Percentiles rank a stretch among this genome's conserved stretches.
Conservation (phyloP, 2,329 filamentous ascomycete species). For the Magnaporthiopsis poae region DNA sequence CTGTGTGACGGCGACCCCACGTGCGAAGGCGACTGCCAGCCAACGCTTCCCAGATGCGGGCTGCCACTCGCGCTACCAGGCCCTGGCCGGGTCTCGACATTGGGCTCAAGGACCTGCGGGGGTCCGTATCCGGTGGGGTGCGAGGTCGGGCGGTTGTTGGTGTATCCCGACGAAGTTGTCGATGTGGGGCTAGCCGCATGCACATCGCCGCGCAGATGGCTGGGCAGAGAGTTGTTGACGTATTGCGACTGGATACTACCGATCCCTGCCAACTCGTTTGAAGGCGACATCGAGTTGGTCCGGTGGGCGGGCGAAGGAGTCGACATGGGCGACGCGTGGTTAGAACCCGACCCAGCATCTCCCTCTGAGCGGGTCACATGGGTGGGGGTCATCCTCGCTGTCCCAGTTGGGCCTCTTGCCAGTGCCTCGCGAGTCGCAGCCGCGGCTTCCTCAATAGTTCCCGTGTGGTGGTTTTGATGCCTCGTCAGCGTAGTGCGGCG, state of each 20-base stretch:
- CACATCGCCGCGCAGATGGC: constrained; percentile 69
- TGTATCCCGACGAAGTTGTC: constrained; percentile 54
- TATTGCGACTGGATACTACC: constrained; percentile 68
- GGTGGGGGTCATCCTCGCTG: constrained; percentile 23
- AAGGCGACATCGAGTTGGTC: constrained; percentile 68
- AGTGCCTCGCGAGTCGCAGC: constrained; percentile 79
- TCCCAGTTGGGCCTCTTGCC: constrained; percentile 37
- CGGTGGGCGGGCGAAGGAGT: constrained; percentile 79
- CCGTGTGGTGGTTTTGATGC: constrained; percentile 91
- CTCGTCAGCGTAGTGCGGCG: constrained; percentile 87
- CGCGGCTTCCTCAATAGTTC: constrained; percentile 87
- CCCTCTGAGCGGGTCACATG: constrained; percentile 57
- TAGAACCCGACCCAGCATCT: constrained; percentile 61
- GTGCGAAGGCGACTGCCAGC: constrained; percentile 80
- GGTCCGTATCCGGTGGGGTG: constrained; percentile 78
- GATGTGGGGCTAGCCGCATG: constrained; percentile 61
- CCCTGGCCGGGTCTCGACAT: constrained; percentile 64
- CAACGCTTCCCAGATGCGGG: constrained; percentile 71
- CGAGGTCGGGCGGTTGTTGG: constrained; percentile 62
- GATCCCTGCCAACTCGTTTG: constrained; percentile 61
- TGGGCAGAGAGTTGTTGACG: constrained; percentile 67
- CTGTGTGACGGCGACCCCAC: constrained; percentile 61
- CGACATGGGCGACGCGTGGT: constrained; percentile 62
- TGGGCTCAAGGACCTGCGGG: constrained; percentile 76
- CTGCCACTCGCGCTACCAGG: constrained; percentile 65